Conservation (phyloP, 768 basidiomycete genomes). For the Auriscalpium orientale region DNA sequence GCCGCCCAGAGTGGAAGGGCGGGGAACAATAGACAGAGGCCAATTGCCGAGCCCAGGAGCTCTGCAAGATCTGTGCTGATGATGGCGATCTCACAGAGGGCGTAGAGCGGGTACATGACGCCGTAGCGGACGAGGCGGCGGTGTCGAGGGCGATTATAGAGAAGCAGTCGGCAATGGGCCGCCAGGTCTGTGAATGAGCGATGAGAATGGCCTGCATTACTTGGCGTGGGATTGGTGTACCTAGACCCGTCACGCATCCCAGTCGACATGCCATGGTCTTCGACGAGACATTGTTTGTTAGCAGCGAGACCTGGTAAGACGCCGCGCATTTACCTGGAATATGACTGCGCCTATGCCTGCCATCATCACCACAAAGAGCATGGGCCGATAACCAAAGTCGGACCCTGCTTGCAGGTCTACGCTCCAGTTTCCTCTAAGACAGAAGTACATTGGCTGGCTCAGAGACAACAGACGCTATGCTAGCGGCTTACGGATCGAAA, state of each 20-base stretch:
- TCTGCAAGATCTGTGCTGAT: constrained; percentile 54
- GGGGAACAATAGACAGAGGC: constrained; percentile 45
- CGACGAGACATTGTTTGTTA: neutral
- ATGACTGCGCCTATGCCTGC: constrained; percentile 78
- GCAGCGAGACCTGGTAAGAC: neutral
- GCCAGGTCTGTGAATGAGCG: constrained; percentile 31
- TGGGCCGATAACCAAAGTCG: constrained; percentile 73
- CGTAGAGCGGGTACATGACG: constrained; percentile 40
- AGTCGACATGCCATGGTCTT: constrained; percentile 73
- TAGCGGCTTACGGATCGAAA: constrained; percentile 65
- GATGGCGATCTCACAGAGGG: constrained; percentile 41
- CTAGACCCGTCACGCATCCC: constrained; percentile 76
- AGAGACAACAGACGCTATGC: neutral
- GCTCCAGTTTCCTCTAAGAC: constrained; percentile 76
- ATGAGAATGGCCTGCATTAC: neutral
- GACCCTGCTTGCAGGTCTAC: constrained; percentile 87
- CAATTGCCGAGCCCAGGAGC: constrained; percentile 54
- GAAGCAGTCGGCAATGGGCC: constrained; percentile 38
- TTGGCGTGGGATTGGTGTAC: constrained; percentile 29
- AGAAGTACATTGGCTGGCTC: neutral
- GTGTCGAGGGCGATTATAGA: constrained; percentile 36
- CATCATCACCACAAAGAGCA: constrained; percentile 73
- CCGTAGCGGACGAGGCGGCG: constrained; percentile 30
- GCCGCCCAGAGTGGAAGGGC: constrained; percentile 39
- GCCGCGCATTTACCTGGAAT: constrained; percentile 50